Percentiles rank a stretch among this genome's conserved stretches.
These are phyloP conservation scores for Ophiostoma sp. DNA, from an alignment of 2,329 filamentous ascomycete genomes.

Conservation along the genomic window DNA sequence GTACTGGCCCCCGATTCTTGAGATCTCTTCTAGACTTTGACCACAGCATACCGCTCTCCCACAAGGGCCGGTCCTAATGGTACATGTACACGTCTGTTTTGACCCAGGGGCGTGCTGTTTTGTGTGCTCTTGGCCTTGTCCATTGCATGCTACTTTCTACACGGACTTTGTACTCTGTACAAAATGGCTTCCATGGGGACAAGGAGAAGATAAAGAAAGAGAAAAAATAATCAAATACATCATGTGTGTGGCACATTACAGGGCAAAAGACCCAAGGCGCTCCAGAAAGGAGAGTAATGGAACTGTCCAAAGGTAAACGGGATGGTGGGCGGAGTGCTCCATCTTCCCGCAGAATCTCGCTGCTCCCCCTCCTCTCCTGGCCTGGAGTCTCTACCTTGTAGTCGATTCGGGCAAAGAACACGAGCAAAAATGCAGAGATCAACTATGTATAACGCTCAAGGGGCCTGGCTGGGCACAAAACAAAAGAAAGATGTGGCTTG, in stretches of 20 bases:
- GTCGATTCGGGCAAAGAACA: not conserved
- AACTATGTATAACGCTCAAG: not conserved
- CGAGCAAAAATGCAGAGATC: not conserved
- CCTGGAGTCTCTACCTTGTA: not conserved
- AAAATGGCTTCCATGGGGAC: not conserved
- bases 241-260: not conserved
- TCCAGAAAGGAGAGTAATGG: too few species aligned
- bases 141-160: not conserved
- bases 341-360: constrained; percentile 12
- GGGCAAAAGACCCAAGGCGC: not conserved
- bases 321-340: not conserved
- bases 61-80: not conserved
- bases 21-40: not conserved
- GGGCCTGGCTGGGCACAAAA: not conserved
- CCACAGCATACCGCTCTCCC: not conserved
- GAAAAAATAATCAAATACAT: not conserved
- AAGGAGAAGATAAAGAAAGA: not conserved
- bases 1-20: not conserved
- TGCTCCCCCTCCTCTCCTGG: not conserved
- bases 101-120: not conserved
- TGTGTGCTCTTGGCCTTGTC: not conserved
- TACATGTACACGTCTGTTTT: not conserved
- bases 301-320: not conserved
- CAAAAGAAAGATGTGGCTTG: not conserved
- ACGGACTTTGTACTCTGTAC: not conserved